Evolutionary conservation across 345 rosid species (phyloP).

Genomic region (Lepidium sativum): DNA sequence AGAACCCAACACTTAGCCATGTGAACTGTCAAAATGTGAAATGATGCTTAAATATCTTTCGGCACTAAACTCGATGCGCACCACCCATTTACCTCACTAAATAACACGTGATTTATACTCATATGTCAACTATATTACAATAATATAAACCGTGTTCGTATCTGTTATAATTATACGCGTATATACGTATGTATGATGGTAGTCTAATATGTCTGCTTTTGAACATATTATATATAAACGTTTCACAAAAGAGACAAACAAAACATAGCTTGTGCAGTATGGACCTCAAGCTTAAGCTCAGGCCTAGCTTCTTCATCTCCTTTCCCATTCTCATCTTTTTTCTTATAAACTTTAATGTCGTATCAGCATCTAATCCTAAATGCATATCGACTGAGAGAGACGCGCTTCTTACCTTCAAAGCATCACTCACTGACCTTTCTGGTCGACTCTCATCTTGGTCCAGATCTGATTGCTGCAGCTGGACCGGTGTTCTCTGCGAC

Average conservation of each 20-base stretch:
- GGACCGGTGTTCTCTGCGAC: conserved; percentile 36
- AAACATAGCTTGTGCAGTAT: conserved; percentile 2
- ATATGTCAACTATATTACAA: not conserved
- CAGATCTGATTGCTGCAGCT: conserved; percentile 41
- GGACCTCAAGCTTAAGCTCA: conserved; percentile 6
- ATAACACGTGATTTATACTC: not conserved
- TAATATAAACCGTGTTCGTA: conserved; percentile 1
- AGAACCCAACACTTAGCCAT: conserved; percentile 8
- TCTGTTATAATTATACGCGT: not conserved
- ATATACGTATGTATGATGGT: not conserved
- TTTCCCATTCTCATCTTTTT: not conserved
- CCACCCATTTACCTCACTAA: not conserved
- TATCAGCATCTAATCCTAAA: conserved; percentile 6
- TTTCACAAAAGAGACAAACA: not conserved
- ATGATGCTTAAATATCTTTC: conserved; percentile 4
- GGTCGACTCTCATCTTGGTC: conserved; percentile 38
- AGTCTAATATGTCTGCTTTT: conserved; percentile 21
- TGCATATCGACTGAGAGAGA: conserved; percentile 28
- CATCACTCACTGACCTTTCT: conserved; percentile 29
- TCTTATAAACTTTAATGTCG: not conserved
- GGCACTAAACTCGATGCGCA: conserved; percentile 9
- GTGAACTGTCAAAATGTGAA: not conserved
- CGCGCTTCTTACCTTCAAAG: conserved; percentile 37
- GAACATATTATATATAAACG: conserved; percentile 1
- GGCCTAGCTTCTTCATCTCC: conserved; percentile 12